Conservation (phyloP, 1,139 yeast genomes). For the Yamadazyma jaroonii region DNA sequence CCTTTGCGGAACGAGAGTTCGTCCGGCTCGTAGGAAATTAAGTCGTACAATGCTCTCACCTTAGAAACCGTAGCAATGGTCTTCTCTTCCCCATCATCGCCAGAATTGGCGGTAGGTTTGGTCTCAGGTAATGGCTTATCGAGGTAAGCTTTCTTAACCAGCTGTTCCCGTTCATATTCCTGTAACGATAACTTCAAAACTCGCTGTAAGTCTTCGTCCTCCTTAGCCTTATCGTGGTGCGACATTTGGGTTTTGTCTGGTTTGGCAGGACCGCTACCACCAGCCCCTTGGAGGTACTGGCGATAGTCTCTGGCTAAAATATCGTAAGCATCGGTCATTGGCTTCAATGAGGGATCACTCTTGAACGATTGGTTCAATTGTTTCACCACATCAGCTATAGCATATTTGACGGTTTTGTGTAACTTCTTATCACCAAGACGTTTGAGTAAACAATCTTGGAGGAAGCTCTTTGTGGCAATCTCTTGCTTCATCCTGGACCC, state of each 20-base stretch:
- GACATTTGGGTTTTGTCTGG: constrained; percentile 60
- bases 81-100: constrained; percentile 16
- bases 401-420: constrained; percentile 66
- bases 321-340: constrained; percentile 62
- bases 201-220: constrained; percentile 78
- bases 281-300: constrained; percentile 24
- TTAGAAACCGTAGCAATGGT: constrained; percentile 55
- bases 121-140: constrained; percentile 33
- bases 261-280: constrained; percentile 40
- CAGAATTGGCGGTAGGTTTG: constrained; percentile 13
- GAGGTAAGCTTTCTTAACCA: constrained; percentile 25
- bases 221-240: constrained; percentile 48
- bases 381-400: constrained; percentile 63
- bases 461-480: constrained; percentile 69
- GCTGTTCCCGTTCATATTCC: constrained; percentile 52
- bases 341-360: constrained; percentile 70
- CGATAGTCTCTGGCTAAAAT: constrained; percentile 41
- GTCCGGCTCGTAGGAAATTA: constrained; percentile 67
- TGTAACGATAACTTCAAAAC: constrained; percentile 76
- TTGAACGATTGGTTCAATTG: constrained; percentile 61
- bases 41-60: constrained; percentile 84
- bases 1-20: constrained; percentile 72
- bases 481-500: constrained; percentile 85
- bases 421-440: constrained; percentile 55
- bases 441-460: constrained; percentile 49